phyloP scores from a whole-genome alignment of 306 rosid genomes.

The Lathyrus tuberosus region DNA sequence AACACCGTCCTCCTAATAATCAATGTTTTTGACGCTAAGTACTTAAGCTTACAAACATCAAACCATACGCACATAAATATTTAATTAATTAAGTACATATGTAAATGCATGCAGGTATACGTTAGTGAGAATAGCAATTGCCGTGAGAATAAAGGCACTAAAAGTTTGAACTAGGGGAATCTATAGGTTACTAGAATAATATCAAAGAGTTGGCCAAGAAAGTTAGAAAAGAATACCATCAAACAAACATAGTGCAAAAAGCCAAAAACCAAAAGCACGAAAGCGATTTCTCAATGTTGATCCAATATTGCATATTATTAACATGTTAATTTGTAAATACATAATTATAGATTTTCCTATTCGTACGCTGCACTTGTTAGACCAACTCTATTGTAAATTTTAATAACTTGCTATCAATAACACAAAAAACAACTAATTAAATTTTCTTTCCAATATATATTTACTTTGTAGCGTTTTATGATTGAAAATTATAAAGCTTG shows the following conservation, averaged over 20 bases:
- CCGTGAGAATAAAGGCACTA: constrained; percentile 14
- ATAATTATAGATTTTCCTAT: too few species aligned
- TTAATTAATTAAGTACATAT: background rate
- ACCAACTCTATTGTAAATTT: background rate
- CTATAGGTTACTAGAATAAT: constrained; percentile 47
- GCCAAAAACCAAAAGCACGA: constrained; percentile 22
- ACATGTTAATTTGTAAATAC: background rate
- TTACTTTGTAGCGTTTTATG: background rate
- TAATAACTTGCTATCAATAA: too few species aligned
- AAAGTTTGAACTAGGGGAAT: constrained; percentile 42
- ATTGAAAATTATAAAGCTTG: background rate
- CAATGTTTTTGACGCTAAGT: too few species aligned
- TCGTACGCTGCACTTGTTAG: background rate
- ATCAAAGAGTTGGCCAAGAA: constrained; percentile 30
- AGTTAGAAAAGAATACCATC: constrained; percentile 40
- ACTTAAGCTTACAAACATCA: too few species aligned
- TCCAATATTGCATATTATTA: background rate
- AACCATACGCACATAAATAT: background rate
- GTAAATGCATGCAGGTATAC: background rate
- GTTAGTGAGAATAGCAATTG: constrained; percentile 11
- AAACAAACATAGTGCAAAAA: constrained; percentile 8
- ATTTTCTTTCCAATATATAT: too few species aligned
- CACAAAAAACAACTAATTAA: too few species aligned
- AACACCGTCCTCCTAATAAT: too few species aligned
- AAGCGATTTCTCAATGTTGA: constrained; percentile 11